Evolutionary conservation across 768 basidiomycete genomes (phyloP).

Genomic region (Inosperma sp.): DNA sequence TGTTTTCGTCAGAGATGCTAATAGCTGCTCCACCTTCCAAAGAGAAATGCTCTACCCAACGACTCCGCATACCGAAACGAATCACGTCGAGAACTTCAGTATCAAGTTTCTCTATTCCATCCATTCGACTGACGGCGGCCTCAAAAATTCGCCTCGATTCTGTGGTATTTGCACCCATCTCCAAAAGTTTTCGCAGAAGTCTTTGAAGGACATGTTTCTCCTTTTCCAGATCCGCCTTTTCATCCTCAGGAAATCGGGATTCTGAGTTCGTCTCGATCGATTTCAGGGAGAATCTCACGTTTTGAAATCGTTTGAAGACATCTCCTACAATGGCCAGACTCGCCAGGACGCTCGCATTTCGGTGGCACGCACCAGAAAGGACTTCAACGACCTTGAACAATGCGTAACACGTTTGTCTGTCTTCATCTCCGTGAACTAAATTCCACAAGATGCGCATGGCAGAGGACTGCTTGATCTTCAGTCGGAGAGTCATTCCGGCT

Average conservation of each 20-base stretch:
- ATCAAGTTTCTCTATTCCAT: slow-evolving; percentile 48
- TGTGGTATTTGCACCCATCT: slow-evolving; percentile 65
- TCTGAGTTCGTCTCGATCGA: not conserved
- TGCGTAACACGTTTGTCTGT: slow-evolving; percentile 39
- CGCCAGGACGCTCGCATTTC: slow-evolving; percentile 66
- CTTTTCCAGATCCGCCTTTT: slow-evolving; percentile 33
- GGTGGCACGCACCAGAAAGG: slow-evolving; percentile 55
- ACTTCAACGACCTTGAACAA: slow-evolving; percentile 61
- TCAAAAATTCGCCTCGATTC: slow-evolving; percentile 66
- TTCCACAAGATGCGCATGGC: slow-evolving; percentile 61
- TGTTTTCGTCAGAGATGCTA: slow-evolving; percentile 31
- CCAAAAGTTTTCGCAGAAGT: slow-evolving; percentile 62
- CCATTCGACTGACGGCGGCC: slow-evolving; percentile 43
- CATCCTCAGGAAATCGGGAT: slow-evolving; percentile 12
- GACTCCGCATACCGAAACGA: slow-evolving; percentile 63
- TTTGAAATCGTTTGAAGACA: slow-evolving; percentile 45
- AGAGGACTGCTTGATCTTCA: slow-evolving; percentile 50
- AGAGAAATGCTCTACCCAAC: slow-evolving; percentile 78
- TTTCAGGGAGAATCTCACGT: slow-evolving; percentile 8
- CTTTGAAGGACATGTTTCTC: slow-evolving; percentile 58
- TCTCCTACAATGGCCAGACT: slow-evolving; percentile 51
- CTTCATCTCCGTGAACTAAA: slow-evolving; percentile 32
- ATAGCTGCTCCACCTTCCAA: slow-evolving; percentile 55
- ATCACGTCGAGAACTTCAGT: slow-evolving; percentile 66
- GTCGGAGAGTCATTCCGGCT: slow-evolving; percentile 31